phyloP scores from a whole-genome alignment of 306 rosid species.

The barrel medic (Medicago truncatula) region MtrunA17r5.0-ANR NC_053049.1:45843501-45844000 shows the following conservation, averaged over 20 bases:
- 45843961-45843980: constrained; percentile 71
- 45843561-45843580: constrained; percentile 63
- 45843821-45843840: constrained; percentile 58
- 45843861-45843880: constrained; percentile 45
- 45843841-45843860: constrained; percentile 62
- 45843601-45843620: constrained; percentile 50
- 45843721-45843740: constrained; percentile 55
- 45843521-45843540: constrained; percentile 48
- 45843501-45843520: constrained; percentile 52
- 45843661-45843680: constrained; percentile 50
- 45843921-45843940: constrained; percentile 68
- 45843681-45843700: constrained; percentile 42
- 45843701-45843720: constrained; percentile 62
- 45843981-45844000: constrained; percentile 76
- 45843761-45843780: constrained; percentile 56
- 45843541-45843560: constrained; percentile 61
- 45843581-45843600: constrained; percentile 58
- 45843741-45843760: constrained; percentile 57
- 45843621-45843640: constrained; percentile 57
- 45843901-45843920: constrained; percentile 49
- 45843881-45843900: constrained; percentile 55
- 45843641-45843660: constrained; percentile 65
- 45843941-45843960: constrained; percentile 76
- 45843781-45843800: constrained; percentile 71
- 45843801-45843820: constrained; percentile 53